Conservation (phyloP, 306 rosid species). For the Quercus mongolica region DNA sequence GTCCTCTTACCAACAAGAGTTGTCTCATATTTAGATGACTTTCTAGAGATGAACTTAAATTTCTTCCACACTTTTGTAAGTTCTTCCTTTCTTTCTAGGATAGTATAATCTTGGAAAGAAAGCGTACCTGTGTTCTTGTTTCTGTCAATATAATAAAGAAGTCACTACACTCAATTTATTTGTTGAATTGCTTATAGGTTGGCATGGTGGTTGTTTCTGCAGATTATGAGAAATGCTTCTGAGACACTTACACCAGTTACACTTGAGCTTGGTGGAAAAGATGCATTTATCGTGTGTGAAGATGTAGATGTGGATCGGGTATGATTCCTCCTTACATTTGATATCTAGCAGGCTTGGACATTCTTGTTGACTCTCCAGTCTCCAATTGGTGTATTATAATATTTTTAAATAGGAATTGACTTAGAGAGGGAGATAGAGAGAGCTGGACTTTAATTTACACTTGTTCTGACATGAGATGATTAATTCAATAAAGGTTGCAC, state of each 20-base stretch:
- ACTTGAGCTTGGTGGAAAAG: conserved; percentile 99
- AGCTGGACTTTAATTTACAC: not conserved
- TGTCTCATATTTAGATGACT: not conserved
- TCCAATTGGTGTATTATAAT: not conserved
- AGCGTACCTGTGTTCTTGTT: not conserved
- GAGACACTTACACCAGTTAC: conserved; percentile 88
- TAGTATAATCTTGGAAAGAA: not conserved
- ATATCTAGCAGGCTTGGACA: conserved; percentile 15
- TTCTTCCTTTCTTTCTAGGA: conserved; percentile 10
- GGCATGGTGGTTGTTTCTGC: conserved; percentile 22
- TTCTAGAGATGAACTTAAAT: not conserved
- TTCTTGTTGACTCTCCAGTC: not conserved
- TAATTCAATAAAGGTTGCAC: conserved; percentile 66
- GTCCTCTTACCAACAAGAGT: no score
- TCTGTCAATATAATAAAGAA: conserved; percentile 5
- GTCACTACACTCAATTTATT: conserved; percentile 10
- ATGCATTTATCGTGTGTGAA: conserved; percentile 91
- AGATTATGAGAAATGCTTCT: conserved; percentile 94
- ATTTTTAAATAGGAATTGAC: not conserved
- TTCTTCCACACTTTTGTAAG: not conserved
- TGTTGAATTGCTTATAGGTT: conserved; percentile 13
- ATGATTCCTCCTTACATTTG: conserved; percentile 28
- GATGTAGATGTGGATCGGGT: conserved; percentile 90
- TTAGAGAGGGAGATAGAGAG: not conserved
- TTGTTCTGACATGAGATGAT: conserved; percentile 18